phyloP scores from a whole-genome alignment of 306 rosid species.

The Prunus persica region Prunus_persica_NCBIv2 NC_034014.1:7851501-7852000 shows the following conservation, averaged over 20 bases:
- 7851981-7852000: not conserved
- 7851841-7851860: no score
- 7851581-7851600: rapidly evolving
- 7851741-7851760: not conserved
- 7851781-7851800: not conserved
- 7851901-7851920: not conserved
- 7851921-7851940: not conserved
- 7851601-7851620: no score
- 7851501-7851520: not conserved
- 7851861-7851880: no score
- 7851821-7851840: no score
- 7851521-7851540: no score
- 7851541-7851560: no score
- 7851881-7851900: not conserved
- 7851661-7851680: not conserved
- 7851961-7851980: not conserved
- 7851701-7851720: not conserved
- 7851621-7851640: no score
- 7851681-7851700: not conserved
- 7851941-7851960: not conserved
- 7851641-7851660: not conserved
- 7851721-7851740: not conserved
- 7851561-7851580: no score
- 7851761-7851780: not conserved
- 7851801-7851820: not conserved